These are phyloP conservation scores for Ochetophila trinervis DNA, from an alignment of 306 rosid genomes.

Conservation along the genomic window DNA sequence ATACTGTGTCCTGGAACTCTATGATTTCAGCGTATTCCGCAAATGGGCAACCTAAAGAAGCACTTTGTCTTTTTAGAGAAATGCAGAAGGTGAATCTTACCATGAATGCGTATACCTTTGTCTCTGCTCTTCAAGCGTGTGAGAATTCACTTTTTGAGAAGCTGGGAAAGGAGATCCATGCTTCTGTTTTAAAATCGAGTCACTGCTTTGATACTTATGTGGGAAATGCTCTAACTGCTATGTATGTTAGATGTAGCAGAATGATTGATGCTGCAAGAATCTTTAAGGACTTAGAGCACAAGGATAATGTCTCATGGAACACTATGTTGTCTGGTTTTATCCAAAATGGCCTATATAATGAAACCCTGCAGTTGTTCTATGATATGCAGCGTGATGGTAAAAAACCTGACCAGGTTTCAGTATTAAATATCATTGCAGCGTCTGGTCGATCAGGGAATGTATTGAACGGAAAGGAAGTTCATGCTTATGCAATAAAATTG, in stretches of 20 bases:
- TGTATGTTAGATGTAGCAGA: constrained; percentile 59
- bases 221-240: constrained; percentile 64
- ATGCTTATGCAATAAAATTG: constrained; percentile 54
- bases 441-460: constrained; percentile 53
- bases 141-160: constrained; percentile 41
- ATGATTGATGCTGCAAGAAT: constrained; percentile 41
- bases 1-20: constrained; percentile 67
- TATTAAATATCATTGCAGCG: constrained; percentile 50
- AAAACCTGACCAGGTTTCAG: constrained; percentile 58
- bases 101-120: constrained; percentile 51
- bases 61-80: constrained; percentile 47
- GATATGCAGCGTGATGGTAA: constrained; percentile 39
- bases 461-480: constrained; percentile 59
- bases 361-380: constrained; percentile 46
- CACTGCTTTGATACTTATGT: constrained; percentile 43
- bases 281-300: constrained; percentile 39
- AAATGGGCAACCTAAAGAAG: constrained; percentile 41
- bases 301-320: constrained; percentile 69
- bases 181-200: constrained; percentile 43
- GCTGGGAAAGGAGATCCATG: constrained; percentile 62
- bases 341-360: constrained; percentile 47
- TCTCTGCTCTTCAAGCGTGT: constrained; percentile 71
- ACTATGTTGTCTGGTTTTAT: constrained; percentile 63
- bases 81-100: constrained; percentile 43
- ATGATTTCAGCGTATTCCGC: constrained; percentile 56